Base-by-base conservation (phyloP, 2,329 filamentous ascomycete genomes). In the Pseudogymnoascus sp. region DNA sequence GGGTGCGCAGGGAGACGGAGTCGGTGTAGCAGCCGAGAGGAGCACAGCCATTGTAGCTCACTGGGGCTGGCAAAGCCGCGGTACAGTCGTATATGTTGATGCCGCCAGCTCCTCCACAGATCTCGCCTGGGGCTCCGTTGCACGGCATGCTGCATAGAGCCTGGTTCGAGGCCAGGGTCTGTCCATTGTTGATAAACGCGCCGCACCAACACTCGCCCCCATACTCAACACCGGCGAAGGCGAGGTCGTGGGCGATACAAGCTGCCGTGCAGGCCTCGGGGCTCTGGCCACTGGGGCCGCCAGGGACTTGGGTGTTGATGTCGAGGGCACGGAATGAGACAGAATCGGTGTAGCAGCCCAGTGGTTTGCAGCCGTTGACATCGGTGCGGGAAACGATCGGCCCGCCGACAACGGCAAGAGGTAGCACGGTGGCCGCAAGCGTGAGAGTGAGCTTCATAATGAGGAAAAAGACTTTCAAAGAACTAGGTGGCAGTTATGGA, bases 151-250 rank as follows among this genome's bases (percentile, higher is more conserved):
- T n/a, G n/a, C n/a, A 67, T 45, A 45, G 19, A 13, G 10, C 10
- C 19, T 21, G 41, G 11, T 65, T 62, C 57, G 64, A 61, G n/a
- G 62, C 57, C 31, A 65, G 64, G 13, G 60, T 43, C 10, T 37
- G 23, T n/a, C 51, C 51, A 23, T 21, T 21, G 41, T 45, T 21
- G 41, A 45, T 45, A 21, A 21, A 45, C 16, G 41, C 41, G 13
- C 74, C 75, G 61, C 77, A 79, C 70, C 75, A 78, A 69, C 79
- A 80, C 67, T 79, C 73, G 0, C 70, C 68, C 5, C 75, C 75
- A 62, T 76, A 75, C 69, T 78, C 75, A 16, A 78, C 68, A 1
- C 77, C 77, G 6, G 74, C 75, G 64, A 75, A 77, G 13, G 66
- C 63, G 68, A 73, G 76, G 16, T 68, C 41, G 16, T 21, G 41